A percentile compares a stretch with the other conserved stretches of the same genome.
Evolutionary conservation across 2,329 filamentous ascomycete species (phyloP).

Genomic region (Bipolaris sorokiniana): DNA sequence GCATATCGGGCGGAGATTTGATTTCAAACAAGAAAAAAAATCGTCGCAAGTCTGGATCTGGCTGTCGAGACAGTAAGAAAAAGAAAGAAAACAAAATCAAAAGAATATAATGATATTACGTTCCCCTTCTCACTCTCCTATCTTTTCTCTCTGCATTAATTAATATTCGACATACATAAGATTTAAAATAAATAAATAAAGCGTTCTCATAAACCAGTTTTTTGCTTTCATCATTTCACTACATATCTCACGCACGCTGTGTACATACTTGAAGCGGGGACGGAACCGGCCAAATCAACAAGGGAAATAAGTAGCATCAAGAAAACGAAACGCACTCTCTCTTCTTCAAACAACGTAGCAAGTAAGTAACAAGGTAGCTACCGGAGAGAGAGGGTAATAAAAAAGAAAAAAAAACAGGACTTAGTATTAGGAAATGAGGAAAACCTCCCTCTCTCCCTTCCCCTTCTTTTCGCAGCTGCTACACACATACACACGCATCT

Average conservation of each 20-base stretch:
- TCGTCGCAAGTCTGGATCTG: too few relatives aligned
- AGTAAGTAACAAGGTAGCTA: slow-evolving; percentile 7
- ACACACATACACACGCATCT: slow-evolving; percentile 8
- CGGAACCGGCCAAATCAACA: slow-evolving; percentile 4
- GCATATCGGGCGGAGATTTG: background rate
- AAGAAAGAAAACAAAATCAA: background rate
- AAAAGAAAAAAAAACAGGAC: background rate
- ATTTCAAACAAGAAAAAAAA: background rate
- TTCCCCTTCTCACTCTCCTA: too few relatives aligned
- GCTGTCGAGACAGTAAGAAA: background rate
- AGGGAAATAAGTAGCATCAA: too few relatives aligned
- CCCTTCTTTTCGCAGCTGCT: slow-evolving; percentile 15
- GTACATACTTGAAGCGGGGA: slow-evolving; percentile 7
- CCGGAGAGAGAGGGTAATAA: background rate
- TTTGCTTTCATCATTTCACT: slow-evolving; percentile 23
- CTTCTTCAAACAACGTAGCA: background rate
- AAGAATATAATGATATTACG: background rate
- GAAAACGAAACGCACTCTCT: slow-evolving; percentile 3
- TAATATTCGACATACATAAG: background rate
- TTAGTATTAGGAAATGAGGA: slow-evolving; percentile 28
- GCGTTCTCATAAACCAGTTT: background rate
- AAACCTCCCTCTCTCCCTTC: slow-evolving; percentile 5
- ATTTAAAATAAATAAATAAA: too few relatives aligned
- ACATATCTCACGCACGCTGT: slow-evolving; percentile 20
- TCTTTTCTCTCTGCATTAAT: background rate